A percentile compares a stretch with the other conserved stretches of the same genome.
These are phyloP conservation scores for Murraya paniculata DNA, from an alignment of 345 rosid species.

Conservation along the genomic window DNA sequence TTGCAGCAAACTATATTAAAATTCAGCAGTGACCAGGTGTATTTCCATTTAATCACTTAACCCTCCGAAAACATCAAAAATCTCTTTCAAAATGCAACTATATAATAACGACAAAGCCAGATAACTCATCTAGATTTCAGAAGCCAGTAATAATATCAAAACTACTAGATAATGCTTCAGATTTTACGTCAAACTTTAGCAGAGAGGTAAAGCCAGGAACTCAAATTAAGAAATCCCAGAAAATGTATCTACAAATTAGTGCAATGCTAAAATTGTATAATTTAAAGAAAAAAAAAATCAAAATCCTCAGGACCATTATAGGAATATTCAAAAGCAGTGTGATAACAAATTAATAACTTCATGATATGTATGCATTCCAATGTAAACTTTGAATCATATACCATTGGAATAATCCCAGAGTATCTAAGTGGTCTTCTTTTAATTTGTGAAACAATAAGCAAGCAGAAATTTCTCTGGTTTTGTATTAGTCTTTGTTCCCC, in stretches of 20 bases:
- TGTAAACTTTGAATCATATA: background rate
- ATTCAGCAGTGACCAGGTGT: background rate
- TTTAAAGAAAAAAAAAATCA: background rate
- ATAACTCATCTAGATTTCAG: background rate
- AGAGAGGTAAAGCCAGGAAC: background rate
- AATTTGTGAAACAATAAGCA: background rate
- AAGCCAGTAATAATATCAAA: background rate
- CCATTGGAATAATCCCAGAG: background rate
- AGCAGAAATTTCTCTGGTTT: background rate
- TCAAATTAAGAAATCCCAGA: background rate
- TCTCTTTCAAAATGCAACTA: background rate
- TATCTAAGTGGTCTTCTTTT: background rate
- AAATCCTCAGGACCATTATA: background rate
- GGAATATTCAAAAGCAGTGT: background rate
- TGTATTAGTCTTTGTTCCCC: background rate
- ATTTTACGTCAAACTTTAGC: background rate
- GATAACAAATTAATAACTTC: background rate
- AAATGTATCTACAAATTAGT: background rate
- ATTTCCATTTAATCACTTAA: background rate
- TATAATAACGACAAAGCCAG: background rate
- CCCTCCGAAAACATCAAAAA: background rate
- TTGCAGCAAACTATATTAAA: conserved; percentile 12
- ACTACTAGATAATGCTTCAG: background rate
- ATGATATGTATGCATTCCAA: background rate
- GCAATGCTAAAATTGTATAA: background rate